Percentiles rank a stretch among this genome's conserved stretches.
phyloP scores from a whole-genome alignment of 1,139 yeast genomes.

The Yamadazyma aaseri region DNA sequence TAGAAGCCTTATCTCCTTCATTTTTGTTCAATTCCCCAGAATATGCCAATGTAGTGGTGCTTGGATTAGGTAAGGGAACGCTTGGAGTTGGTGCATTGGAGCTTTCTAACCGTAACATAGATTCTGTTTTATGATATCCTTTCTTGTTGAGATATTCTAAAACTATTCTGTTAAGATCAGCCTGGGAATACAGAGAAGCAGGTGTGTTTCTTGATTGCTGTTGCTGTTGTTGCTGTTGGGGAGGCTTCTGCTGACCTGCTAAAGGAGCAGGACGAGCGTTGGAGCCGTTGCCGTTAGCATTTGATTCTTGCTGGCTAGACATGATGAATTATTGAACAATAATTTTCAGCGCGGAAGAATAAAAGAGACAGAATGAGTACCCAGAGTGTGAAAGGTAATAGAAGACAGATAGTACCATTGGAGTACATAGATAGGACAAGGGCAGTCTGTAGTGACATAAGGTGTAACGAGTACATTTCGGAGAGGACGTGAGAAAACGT shows the following conservation, averaged over 20 bases:
- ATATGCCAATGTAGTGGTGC: conserved; percentile 39
- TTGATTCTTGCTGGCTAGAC: conserved; percentile 1
- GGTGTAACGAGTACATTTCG: too few species aligned
- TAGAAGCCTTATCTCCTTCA: conserved; percentile 29
- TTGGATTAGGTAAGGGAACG: conserved; percentile 50
- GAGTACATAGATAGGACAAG: too few species aligned
- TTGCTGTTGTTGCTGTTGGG: conserved; percentile 10
- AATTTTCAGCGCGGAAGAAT: conserved; percentile 1
- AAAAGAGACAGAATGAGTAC: too few species aligned
- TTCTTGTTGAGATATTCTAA: conserved; percentile 88
- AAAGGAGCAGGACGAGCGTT: background rate
- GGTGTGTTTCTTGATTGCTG: conserved; percentile 7
- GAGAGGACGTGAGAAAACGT: too few species aligned
- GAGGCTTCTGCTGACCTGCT: background rate
- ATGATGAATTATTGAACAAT: background rate
- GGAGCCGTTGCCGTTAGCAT: conserved; percentile 2
- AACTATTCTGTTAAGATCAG: conserved; percentile 86
- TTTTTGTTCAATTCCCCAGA: conserved; percentile 33
- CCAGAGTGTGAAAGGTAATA: too few species aligned
- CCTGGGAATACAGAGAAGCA: conserved; percentile 51
- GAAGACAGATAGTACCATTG: too few species aligned
- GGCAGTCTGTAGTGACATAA: too few species aligned
- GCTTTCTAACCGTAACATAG: conserved; percentile 87
- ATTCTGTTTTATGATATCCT: conserved; percentile 93
- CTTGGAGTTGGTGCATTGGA: conserved; percentile 63